Evolutionary conservation across 805 yeast species (phyloP).

Genomic region (Myxozyma neotropica): DNA sequence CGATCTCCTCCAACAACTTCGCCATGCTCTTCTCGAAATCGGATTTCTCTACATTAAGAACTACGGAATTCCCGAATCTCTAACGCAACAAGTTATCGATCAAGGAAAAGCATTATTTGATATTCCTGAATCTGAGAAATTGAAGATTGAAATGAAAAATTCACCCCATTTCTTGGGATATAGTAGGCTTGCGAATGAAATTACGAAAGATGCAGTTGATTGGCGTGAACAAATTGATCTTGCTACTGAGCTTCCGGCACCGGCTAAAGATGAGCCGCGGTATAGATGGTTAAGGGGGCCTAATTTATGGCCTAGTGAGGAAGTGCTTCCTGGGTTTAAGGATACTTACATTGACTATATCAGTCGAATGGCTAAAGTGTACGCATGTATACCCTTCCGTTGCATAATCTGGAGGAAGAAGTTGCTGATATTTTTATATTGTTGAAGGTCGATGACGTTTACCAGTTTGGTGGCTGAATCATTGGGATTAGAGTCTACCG

Average conservation of each 20-base stretch:
- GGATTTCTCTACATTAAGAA: slow-evolving; percentile 57
- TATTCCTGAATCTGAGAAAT: slow-evolving; percentile 51
- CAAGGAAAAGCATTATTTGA: slow-evolving; percentile 51
- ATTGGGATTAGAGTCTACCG: slow-evolving; percentile 51
- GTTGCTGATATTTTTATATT: not conserved
- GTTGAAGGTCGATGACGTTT: slow-evolving; percentile 20
- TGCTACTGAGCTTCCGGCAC: slow-evolving; percentile 34
- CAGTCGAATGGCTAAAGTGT: slow-evolving; percentile 22
- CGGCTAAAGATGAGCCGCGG: slow-evolving; percentile 28
- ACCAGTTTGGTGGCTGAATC: slow-evolving; percentile 55
- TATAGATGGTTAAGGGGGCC: slow-evolving; percentile 31
- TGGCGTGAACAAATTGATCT: slow-evolving; percentile 66
- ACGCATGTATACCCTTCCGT: not conserved
- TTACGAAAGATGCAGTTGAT: slow-evolving; percentile 56
- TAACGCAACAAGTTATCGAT: slow-evolving; percentile 46
- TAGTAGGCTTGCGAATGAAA: slow-evolving; percentile 59
- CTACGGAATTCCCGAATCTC: slow-evolving; percentile 50
- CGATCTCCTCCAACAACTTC: slow-evolving; percentile 44
- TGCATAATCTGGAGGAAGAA: not conserved
- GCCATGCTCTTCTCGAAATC: slow-evolving; percentile 56
- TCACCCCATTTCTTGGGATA: slow-evolving; percentile 64
- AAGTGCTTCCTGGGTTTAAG: slow-evolving; percentile 25
- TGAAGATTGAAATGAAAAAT: slow-evolving; percentile 54
- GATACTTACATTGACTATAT: slow-evolving; percentile 22
- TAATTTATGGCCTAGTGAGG: slow-evolving; percentile 28